Conservation (phyloP, 371 early-diverging fungal genomes). For the Homolaphlyctis polyrhiza region DNA sequence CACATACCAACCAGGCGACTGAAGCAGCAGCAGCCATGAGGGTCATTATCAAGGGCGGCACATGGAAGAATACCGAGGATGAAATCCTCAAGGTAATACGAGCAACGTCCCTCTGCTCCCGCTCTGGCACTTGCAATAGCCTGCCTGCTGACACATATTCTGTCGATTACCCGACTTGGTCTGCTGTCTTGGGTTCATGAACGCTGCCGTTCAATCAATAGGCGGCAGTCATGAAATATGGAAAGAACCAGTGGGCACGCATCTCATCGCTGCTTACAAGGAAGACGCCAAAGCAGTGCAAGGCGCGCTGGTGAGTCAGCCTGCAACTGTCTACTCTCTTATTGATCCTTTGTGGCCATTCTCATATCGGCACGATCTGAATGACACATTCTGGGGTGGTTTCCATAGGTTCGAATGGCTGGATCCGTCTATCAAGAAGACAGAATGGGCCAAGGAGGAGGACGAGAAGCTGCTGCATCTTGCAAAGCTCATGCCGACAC, state of each 20-base stretch:
- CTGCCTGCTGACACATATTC: not conserved
- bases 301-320: conserved; percentile 85
- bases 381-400: not conserved
- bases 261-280: conserved; percentile 92
- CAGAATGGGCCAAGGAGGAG: conserved; percentile 97
- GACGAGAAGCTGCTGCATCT: conserved; percentile 95
- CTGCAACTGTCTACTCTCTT: too few relatives aligned
- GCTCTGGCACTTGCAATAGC: not conserved
- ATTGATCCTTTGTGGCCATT: not conserved
- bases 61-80: conserved; percentile 72
- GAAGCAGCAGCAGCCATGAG: conserved; percentile 18
- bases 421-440: conserved; percentile 97
- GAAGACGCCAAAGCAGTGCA: conserved; percentile 97
- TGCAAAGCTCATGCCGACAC: conserved; percentile 98
- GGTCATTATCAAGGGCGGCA: conserved; percentile 47
- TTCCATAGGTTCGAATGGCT: conserved; percentile 87
- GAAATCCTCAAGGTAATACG: conserved; percentile 81
- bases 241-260: conserved; percentile 98
- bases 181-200: not conserved
- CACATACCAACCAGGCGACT: not conserved
- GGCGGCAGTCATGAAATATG: conserved; percentile 96
- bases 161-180: not conserved
- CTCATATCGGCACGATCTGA: not conserved
- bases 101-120: not conserved
- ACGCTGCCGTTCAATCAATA: not conserved